These are phyloP conservation scores for Pterocarpus santalinus DNA, from an alignment of 306 rosid species.

Conservation along the genomic window DNA sequence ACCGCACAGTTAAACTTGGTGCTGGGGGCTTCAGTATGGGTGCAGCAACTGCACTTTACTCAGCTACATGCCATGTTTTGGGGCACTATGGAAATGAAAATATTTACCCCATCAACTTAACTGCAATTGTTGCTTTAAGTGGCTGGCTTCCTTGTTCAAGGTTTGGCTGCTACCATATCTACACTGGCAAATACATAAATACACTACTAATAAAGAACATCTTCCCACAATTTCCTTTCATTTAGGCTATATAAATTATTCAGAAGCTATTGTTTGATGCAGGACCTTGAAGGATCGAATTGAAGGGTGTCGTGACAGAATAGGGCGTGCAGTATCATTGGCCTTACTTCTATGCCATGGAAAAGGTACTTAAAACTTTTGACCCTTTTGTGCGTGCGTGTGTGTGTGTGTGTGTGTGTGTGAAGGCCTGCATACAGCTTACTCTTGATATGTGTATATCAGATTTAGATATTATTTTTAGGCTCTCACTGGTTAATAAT, in stretches of 20 bases:
- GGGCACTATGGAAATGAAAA: conserved; percentile 87
- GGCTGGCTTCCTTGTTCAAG: conserved; percentile 99
- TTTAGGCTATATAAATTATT: conserved; percentile 33
- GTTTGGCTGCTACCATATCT: conserved; percentile 55
- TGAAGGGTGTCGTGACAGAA: conserved; percentile 67
- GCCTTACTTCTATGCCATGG: conserved; percentile 92
- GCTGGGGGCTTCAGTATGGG: conserved; percentile 98
- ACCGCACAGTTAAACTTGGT: conserved; percentile 83
- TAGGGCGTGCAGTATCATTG: conserved; percentile 78
- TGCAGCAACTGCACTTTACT: conserved; percentile 94
- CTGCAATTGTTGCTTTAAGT: conserved; percentile 83
- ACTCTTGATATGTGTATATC: not conserved
- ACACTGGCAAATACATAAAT: no score
- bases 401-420: no score
- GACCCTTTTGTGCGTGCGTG: no score
- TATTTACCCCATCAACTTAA: conserved; percentile 75
- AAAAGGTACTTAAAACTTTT: conserved; percentile 54
- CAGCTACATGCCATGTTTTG: conserved; percentile 76
- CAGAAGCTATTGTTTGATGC: conserved; percentile 30
- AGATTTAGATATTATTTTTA: not conserved
- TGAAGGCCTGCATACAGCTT: no score
- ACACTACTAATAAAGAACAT: conserved; percentile 22
- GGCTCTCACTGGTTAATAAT: conserved; percentile 2
- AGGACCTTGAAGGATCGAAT: conserved; percentile 77
- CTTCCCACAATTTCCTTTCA: conserved; percentile 32